phyloP scores from a whole-genome alignment of 495 filamentous ascomycete genomes.

The Hyaloscypha finlandica region DNA sequence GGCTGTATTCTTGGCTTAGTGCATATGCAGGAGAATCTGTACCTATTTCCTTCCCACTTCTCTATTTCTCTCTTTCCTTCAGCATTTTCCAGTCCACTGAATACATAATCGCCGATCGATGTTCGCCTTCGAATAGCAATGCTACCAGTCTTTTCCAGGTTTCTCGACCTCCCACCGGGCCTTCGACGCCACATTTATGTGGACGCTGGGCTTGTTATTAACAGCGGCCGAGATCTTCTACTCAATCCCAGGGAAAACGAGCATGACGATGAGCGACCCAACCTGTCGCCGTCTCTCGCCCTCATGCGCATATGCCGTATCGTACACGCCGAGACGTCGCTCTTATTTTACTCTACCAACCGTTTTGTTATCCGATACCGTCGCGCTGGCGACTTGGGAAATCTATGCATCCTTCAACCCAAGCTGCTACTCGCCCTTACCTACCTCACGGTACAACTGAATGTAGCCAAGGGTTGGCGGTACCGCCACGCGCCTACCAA shows the following conservation, averaged over 20 bases:
- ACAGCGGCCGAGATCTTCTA: slow-evolving; percentile 1
- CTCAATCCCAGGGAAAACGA: neutral
- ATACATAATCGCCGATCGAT: neutral
- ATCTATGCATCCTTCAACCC: neutral
- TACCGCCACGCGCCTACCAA: neutral
- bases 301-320: slow-evolving; percentile 1
- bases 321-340: neutral
- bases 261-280: neutral
- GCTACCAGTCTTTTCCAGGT: slow-evolving; percentile 2
- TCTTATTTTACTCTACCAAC: slow-evolving; percentile 1
- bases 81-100: neutral
- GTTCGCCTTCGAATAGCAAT: neutral
- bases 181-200: slow-evolving; percentile 2
- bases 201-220: neutral
- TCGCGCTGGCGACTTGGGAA: neutral
- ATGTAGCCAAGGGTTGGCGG: neutral
- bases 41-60: neutral
- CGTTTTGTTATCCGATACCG: neutral
- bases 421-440: slow-evolving; percentile 2
- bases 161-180: neutral
- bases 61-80: slow-evolving; percentile 1
- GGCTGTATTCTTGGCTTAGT: no score
- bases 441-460: neutral
- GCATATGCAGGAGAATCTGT: neutral
- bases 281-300: neutral